Evolutionary conservation across 768 basidiomycete species (phyloP), one percentile per base, ranked within the genome.

Genomic region (Russula griseocarnosa): DNA sequence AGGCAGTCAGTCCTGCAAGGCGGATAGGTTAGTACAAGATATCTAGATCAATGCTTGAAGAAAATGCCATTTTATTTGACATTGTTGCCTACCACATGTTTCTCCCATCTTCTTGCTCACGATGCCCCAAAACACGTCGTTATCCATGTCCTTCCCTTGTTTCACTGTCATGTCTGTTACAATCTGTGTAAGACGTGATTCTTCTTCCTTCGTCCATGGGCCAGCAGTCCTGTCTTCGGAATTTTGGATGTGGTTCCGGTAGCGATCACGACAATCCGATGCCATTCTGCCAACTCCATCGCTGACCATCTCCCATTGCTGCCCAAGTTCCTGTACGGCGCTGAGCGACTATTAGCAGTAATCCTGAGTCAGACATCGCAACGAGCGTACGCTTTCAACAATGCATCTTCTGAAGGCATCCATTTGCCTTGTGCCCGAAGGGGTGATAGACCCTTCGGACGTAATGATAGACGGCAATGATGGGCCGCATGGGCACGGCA

Each of bases 381-480:
- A 24, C 24, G 55, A 14, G 76, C 84, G 66, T 69, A 91, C 91
- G 81, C 79, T 72, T 79, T 78, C 20, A 92, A 74, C n/a, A 74
- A 62, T 7, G 75, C 79, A 71, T 94, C 90, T 70, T 94, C 88
- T 6, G 82, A 76, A 14, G 78, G 70, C 47, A 76, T 77, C 92
- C 92, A 94, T 64, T 80, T 79, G 0, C 92, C 92, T 72, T 86
- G 84, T 60, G 79, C 79, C 62, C 83, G 83, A 61, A 86, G 5
- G 90, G 91, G 73, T 94, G 87, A 64, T 82, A 82, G 3, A 75
- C 76, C 63, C 92, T 78, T 49, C 88, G 82, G 59, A 92, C 82
- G 71, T 91, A 84, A 69, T 94, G 90, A 72, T 93, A 93, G 6
- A 94, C 87, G 36, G 92, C 87, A 30, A 86, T 85, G 64, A 94